Evolutionary conservation across 2,329 filamentous ascomycete species (phyloP), one percentile per base, ranked within the genome.

Genomic region (Diaporthe caulivora): DNA sequence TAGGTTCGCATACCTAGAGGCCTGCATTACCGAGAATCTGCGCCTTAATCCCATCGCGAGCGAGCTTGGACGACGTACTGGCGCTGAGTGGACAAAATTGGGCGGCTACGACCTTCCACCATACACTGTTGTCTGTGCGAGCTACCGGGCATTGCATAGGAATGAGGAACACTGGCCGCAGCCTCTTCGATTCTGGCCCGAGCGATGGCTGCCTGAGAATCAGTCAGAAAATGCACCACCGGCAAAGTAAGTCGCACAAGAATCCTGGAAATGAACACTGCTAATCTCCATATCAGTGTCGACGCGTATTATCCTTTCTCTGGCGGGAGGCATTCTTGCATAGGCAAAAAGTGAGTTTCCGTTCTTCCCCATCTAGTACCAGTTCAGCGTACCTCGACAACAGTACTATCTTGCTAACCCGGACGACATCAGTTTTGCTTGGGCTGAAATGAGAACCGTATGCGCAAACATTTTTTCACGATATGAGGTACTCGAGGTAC

Each of bases 111-210:
- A 87, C 71, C 85, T 95, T 40, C 88, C 88, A 7, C 93, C 90
- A 1, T 93, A 93, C 10, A 94, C 92, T 0, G 92, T 93, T 74
- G 92, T 95, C 0, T 93, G 93, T 9, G 93, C 91, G 79, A 94
- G 90, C 69, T 90, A 93, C 0, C 95, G 93, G 92, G 90, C 95
- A n/a, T 85, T 95, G 44, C 93, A 95, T 78, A 88, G 92, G 3
- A 87, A 91, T 2, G 85, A 87, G 6, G 90, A 92, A 71, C 85
- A 95, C 37, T 96, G 94, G 78, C 80, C 85, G 0, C 91, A 95
- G 75, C 89, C 90, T 0, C 90, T 94, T 55, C 81, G 79, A 0
- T 96, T 89, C 80, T 83, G 91, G 13, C 93, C 93, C 0, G 93
- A 95, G 81, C 82, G 93, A 53, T 94, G 93, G 88, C 78, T 90